Percentiles rank a stretch among this genome's conserved stretches.
phyloP scores from a whole-genome alignment of 805 yeast genomes.

The Kodamaea lidongshanica region DNA sequence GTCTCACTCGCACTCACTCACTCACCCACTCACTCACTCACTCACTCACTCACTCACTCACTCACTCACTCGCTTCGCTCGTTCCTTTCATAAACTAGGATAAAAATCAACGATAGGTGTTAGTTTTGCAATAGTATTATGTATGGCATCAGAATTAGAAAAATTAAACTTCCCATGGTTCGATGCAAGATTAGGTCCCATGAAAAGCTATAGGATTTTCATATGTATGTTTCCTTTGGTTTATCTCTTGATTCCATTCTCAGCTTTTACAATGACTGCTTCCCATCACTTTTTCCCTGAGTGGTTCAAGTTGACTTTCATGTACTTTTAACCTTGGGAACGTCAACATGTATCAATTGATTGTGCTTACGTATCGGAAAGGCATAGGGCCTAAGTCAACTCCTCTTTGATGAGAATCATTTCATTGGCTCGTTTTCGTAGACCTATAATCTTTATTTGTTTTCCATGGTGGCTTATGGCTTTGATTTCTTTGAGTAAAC shows the following conservation, averaged over 20 bases:
- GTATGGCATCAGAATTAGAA: conserved; percentile 27
- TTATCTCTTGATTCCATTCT: conserved; percentile 25
- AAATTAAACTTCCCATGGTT: conserved; percentile 26
- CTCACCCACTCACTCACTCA: too few species aligned
- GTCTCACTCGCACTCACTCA: too few species aligned
- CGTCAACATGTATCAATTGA: conserved; percentile 33
- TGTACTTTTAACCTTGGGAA: conserved; percentile 27
- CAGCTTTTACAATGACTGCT: conserved; percentile 25
- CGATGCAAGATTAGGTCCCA: conserved; percentile 28
- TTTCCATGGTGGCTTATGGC: conserved; percentile 32
- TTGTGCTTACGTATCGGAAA: conserved; percentile 24
- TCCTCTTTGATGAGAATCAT: conserved; percentile 28
- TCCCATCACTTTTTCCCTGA: conserved; percentile 21
- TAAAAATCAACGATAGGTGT: too few species aligned
- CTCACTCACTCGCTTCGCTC: too few species aligned
- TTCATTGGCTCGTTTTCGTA: conserved; percentile 28
- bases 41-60: too few species aligned
- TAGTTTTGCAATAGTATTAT: too few species aligned
- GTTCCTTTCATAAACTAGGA: too few species aligned
- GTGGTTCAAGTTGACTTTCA: conserved; percentile 23
- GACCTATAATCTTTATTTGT: conserved; percentile 30
- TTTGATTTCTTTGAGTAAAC: conserved; percentile 20
- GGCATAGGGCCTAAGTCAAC: conserved; percentile 33
- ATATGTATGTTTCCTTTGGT: conserved; percentile 28
- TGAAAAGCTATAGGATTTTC: conserved; percentile 26